A percentile compares a stretch with the other conserved stretches of the same genome.
phyloP scores from a whole-genome alignment of 163 green algal genomes.

The Coccomyxa subellipsoidea region DNA sequence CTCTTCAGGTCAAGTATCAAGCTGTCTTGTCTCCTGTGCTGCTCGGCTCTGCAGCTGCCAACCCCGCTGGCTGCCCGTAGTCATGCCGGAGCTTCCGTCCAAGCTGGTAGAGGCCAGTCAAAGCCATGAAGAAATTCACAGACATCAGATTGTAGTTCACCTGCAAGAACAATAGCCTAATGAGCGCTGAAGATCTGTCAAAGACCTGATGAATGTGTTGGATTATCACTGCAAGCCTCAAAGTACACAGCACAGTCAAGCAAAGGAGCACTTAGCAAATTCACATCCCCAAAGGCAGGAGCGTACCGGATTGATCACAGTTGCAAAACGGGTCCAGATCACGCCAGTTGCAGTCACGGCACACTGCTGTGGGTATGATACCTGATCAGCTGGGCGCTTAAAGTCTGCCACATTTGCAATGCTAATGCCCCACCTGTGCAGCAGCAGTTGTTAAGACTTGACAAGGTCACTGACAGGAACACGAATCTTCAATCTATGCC shows the following conservation, averaged over 20 bases:
- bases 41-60: not conserved
- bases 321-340: conserved; percentile 85
- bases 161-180: conserved; percentile 5
- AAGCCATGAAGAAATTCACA: conserved; percentile 78
- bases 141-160: conserved; percentile 89
- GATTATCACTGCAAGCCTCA: not conserved
- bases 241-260: not conserved
- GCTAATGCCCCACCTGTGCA: conserved; percentile 80
- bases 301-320: conserved; percentile 68
- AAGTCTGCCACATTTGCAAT: conserved; percentile 94
- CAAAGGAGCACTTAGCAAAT: too few relatives aligned
- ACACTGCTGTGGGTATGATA: conserved; percentile 89
- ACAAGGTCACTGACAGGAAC: not conserved
- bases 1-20: too few relatives aligned
- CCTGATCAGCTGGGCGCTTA: conserved; percentile 73
- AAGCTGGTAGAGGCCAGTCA: conserved; percentile 78
- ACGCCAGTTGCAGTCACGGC: conserved; percentile 81
- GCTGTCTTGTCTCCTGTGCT: not conserved
- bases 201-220: not conserved
- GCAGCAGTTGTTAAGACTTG: not conserved
- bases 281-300: too few relatives aligned
- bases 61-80: not conserved
- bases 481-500: not conserved
- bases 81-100: conserved; percentile 55
- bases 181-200: not conserved